Evolutionary conservation across 495 filamentous ascomycete species (phyloP).

Genomic region (Lindgomyces ingoldianus): DNA sequence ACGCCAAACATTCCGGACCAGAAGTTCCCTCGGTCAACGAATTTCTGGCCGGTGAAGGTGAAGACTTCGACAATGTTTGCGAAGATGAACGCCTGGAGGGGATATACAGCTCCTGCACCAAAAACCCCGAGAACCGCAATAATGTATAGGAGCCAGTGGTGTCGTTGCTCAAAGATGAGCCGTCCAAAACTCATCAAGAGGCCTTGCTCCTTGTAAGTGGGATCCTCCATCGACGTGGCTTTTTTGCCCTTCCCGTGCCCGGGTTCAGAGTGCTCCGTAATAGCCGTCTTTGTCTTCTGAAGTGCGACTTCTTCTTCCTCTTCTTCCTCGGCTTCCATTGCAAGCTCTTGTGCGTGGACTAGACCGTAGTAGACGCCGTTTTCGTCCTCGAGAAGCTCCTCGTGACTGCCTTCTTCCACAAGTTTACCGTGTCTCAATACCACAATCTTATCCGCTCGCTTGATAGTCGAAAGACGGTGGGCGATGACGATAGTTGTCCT

Average conservation of each 20-base stretch:
- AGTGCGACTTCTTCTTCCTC: conserved; percentile 7
- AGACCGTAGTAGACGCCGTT: conserved; percentile 38
- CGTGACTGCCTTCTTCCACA: conserved; percentile 81
- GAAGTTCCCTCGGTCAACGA: conserved; percentile 37
- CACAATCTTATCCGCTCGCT: conserved; percentile 89
- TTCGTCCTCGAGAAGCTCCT: conserved; percentile 56
- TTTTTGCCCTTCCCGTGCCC: not conserved
- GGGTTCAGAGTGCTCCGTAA: conserved; percentile 18
- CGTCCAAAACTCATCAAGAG: conserved; percentile 30
- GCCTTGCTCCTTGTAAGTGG: conserved; percentile 26
- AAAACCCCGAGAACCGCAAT: conserved; percentile 28
- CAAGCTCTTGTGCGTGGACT: conserved; percentile 38
- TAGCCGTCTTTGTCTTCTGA: conserved; percentile 19
- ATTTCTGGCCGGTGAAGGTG: conserved; percentile 19
- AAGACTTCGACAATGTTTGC: conserved; percentile 38
- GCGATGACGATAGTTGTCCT: conserved; percentile 95
- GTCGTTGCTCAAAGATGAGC: conserved; percentile 35
- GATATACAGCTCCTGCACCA: conserved; percentile 36
- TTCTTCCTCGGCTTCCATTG: not conserved
- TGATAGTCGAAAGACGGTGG: conserved; percentile 91
- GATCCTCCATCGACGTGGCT: conserved; percentile 5
- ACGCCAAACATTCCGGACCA: conserved; percentile 42
- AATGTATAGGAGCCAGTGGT: conserved; percentile 35
- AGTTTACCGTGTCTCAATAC: conserved; percentile 82
- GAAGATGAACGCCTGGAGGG: conserved; percentile 39